Evolutionary conservation across 805 yeast species (phyloP).

Genomic region (Metschnikowia chrysomelidarum): DNA sequence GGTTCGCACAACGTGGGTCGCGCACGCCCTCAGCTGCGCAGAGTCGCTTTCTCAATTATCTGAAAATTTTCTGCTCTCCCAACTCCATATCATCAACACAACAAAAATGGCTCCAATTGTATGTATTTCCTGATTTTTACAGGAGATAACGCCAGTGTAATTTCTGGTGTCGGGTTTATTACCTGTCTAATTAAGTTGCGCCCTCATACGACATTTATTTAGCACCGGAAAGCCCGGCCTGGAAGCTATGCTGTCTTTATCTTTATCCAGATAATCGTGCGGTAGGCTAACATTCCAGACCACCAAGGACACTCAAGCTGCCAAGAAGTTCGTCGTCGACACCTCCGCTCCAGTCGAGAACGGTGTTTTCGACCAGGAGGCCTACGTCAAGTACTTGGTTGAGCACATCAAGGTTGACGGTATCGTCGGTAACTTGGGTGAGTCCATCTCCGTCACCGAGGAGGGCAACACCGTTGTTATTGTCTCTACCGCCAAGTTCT

Average conservation of each 20-base stretch:
- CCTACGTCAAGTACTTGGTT: conserved; percentile 95
- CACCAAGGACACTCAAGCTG: conserved; percentile 65
- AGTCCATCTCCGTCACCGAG: conserved; percentile 80
- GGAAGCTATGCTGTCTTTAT: conserved; percentile 48
- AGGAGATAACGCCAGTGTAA: conserved; percentile 30
- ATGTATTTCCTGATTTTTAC: conserved; percentile 45
- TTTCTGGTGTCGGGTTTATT: conserved; percentile 36
- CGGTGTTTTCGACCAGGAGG: conserved; percentile 96
- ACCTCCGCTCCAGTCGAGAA: conserved; percentile 95
- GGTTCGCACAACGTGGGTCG: conserved; percentile 1
- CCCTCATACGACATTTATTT: conserved; percentile 11
- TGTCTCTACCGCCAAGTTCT: conserved; percentile 91
- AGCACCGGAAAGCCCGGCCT: conserved; percentile 37
- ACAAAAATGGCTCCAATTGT: conserved; percentile 87
- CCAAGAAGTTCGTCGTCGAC: conserved; percentile 92
- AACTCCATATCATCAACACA: conserved; percentile 11
- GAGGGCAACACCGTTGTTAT: conserved; percentile 89
- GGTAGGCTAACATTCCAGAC: conserved; percentile 79
- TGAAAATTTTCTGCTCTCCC: conserved; percentile 7
- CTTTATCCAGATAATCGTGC: conserved; percentile 44
- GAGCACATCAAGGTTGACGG: conserved; percentile 99
- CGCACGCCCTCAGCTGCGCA: conserved; percentile 9
- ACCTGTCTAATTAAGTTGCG: conserved; percentile 12
- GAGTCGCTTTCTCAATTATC: conserved; percentile 1
- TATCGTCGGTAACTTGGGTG: conserved; percentile 95